Evolutionary conservation across 1,139 yeast species (phyloP), one percentile per base, ranked within the genome.

Genomic region (Kodamaea alishanica): DNA sequence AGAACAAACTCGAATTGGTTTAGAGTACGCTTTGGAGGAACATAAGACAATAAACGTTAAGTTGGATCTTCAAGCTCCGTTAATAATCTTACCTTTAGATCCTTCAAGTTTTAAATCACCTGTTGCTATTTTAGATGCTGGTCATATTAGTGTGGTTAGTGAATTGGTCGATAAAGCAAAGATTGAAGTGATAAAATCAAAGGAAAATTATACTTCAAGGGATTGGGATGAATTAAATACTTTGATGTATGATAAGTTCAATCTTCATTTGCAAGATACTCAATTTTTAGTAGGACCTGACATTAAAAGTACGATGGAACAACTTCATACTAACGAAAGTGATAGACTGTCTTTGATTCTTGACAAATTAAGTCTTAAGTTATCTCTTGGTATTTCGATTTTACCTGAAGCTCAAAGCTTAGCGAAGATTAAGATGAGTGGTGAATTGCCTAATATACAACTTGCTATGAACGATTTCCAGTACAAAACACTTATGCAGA

Each of bases 51-150:
- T 90, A 37, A 84, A 88, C 55, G 77, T 90, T 23, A 80, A 85
- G 50, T 73, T 92, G 44, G 97, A 94, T 59, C 68, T 94, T 36
- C 96, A 90, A 55, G 96, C 98, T 0, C 98, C 99, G 0, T 70
- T 94, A 47, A 79, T 94, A 24, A 85, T 92, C n/a, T 53, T 92
- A 29, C 98, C 98, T 0, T 68, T 88, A 15, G 87, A 88, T 54
- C 86, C 95, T 0, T 75, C 79, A 9, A 79, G 78, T 47, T 81
- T 87, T 80, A 73, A 84, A 31, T 81, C 97, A 0, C 95, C 97
- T 0, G 96, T 95, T 44, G 90, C 92, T 4, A 79, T 92, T 9
- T 70, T 94, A 41, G 98, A 94, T 72, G 97, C 97, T 9, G 99
- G 99, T 54, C 97, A 92, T 58, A 83, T 94, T 26, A 82, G 90